Percentiles rank a stretch among this genome's conserved stretches.
Evolutionary conservation across 1,284 basidiomycete genomes (phyloP).

Genomic region (Ceratobasidium sp.): DNA sequence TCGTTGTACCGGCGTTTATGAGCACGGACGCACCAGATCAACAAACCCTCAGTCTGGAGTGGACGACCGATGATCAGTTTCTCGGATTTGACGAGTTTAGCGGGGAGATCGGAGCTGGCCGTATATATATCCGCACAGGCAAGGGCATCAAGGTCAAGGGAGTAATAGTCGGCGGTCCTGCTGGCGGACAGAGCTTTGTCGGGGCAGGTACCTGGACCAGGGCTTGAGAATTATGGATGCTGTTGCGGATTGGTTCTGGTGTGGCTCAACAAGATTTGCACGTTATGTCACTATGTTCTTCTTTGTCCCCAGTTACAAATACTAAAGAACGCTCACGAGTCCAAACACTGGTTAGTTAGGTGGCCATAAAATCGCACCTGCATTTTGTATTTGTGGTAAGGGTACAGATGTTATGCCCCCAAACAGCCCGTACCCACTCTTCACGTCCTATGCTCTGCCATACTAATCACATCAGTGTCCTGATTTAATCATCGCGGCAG

Average conservation of each 20-base stretch:
- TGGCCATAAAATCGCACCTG: too few species aligned
- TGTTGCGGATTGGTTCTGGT: too few species aligned
- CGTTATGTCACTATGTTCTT: too few species aligned
- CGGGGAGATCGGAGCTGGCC: not conserved
- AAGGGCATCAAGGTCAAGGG: constrained; percentile 1
- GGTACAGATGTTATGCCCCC: too few species aligned
- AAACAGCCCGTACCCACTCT: too few species aligned
- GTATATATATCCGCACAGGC: not conserved
- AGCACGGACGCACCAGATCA: not conserved
- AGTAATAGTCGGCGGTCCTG: not conserved
- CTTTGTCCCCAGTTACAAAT: too few species aligned
- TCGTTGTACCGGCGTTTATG: not conserved
- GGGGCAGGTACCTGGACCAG: not conserved
- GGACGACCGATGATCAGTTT: not conserved
- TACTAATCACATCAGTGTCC: not conserved
- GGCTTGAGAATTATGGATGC: not conserved
- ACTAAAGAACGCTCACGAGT: too few species aligned
- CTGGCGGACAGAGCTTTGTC: not conserved
- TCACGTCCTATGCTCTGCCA: too few species aligned
- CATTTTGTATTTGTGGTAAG: too few species aligned
- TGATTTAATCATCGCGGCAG: constrained; percentile 49
- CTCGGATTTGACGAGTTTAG: not conserved
- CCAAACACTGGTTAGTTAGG: too few species aligned
- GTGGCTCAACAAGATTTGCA: too few species aligned
- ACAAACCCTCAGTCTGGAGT: not conserved